Conservation (phyloP, 208 protist genomes). For the Crithidia acanthocephali region DNA sequence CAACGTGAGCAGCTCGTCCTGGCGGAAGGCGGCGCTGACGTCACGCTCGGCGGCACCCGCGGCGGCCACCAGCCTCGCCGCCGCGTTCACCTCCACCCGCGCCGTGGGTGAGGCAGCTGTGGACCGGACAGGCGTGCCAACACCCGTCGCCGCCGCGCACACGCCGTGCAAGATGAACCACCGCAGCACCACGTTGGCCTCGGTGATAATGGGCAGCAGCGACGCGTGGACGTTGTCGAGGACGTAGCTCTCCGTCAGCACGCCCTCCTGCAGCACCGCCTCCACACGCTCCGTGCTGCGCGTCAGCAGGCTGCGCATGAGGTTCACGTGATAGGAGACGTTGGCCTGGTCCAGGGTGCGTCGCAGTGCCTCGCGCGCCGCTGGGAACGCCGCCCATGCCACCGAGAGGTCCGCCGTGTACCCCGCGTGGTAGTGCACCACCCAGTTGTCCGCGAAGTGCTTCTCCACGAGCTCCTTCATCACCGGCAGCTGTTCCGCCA, state of each 20-base stretch:
- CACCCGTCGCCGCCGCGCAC: conserved; percentile 3
- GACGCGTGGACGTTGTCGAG: conserved; percentile 89
- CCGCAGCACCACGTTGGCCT: conserved; percentile 95
- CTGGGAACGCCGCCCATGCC: conserved; percentile 94
- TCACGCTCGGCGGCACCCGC: conserved; percentile 33
- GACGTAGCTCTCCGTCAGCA: conserved; percentile 95
- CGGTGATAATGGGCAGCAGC: conserved; percentile 90
- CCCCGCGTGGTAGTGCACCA: conserved; percentile 98
- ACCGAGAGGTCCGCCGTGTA: conserved; percentile 94
- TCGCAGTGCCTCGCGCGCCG: conserved; percentile 90
- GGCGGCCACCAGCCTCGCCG: not conserved
- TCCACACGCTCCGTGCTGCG: conserved; percentile 45
- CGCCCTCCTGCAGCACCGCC: conserved; percentile 81
- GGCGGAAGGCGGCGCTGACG: conserved; percentile 37
- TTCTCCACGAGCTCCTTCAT: conserved; percentile 99
- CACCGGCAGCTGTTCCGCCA: conserved; percentile 85
- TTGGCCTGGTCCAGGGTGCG: conserved; percentile 87
- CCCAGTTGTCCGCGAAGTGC: conserved; percentile 98
- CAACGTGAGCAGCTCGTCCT: conserved; percentile 87
- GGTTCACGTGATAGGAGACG: conserved; percentile 70
- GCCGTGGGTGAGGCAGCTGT: conserved; percentile 17
- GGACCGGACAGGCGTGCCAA: not conserved
- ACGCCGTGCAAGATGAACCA: conserved; percentile 95
- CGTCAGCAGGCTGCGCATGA: conserved; percentile 49
- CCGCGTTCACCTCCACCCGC: not conserved